Percentiles rank a stretch among this genome's conserved stretches.
Evolutionary conservation across 2,329 filamentous ascomycete species (phyloP).

Genomic region (Phyllosticta citriasiana): DNA sequence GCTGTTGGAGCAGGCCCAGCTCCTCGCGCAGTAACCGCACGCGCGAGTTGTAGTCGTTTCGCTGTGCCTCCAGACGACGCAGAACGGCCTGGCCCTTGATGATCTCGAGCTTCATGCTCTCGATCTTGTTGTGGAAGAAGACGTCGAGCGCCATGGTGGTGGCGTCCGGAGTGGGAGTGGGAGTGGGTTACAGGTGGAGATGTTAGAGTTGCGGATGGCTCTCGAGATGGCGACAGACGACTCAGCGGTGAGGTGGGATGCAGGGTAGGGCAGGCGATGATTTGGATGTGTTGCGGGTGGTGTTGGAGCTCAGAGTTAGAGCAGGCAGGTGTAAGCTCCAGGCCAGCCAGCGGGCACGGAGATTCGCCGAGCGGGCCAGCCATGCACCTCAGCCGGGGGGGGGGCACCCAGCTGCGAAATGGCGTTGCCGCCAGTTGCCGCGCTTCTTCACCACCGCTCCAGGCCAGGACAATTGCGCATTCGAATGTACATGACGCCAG

Average conservation of each 20-base stretch:
- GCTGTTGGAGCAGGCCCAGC: conserved; percentile 89
- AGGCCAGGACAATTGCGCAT: background rate
- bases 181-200: background rate
- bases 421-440: background rate
- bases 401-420: background rate
- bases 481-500: background rate
- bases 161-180: conserved; percentile 15
- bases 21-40: conserved; percentile 92
- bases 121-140: conserved; percentile 99
- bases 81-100: conserved; percentile 96
- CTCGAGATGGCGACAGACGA: background rate
- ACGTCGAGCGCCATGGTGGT: conserved; percentile 92
- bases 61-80: conserved; percentile 88
- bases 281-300: conserved; percentile 1
- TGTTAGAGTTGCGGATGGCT: background rate
- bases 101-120: conserved; percentile 99
- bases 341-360: conserved; percentile 9
- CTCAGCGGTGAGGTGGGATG: background rate
- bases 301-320: conserved; percentile 7
- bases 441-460: background rate
- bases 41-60: conserved; percentile 98
- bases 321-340: conserved; percentile 1
- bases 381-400: background rate
- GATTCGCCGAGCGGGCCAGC: background rate
- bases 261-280: background rate